These are phyloP conservation scores for Phytophthora colocasiae DNA, from an alignment of 352 stramenopile species.

Conservation along the genomic window DNA sequence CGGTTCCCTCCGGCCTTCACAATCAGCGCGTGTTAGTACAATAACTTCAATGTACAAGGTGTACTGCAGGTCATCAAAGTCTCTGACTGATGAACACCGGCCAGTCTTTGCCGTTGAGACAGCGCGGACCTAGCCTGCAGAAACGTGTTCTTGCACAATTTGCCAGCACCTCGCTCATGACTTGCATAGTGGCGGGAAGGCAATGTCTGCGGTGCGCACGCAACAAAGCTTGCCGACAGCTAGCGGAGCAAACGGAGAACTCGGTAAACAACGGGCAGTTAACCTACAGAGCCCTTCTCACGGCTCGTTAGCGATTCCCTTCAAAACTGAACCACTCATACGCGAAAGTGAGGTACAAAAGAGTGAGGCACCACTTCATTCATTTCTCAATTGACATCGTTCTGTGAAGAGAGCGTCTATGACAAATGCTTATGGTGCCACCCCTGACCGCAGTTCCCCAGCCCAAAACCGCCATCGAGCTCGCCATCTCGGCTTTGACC, in stretches of 20 bases:
- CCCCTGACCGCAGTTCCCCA: not conserved
- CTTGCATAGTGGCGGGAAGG: conserved; percentile 10
- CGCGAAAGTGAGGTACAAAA: conserved; percentile 4
- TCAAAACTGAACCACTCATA: conserved; percentile 11
- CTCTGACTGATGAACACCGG: conserved; percentile 15
- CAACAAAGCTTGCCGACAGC: conserved; percentile 6
- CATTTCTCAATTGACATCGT: conserved; percentile 15
- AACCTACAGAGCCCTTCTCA: conserved; percentile 13
- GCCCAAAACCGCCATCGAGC: conserved; percentile 3
- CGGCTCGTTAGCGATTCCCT: not conserved
- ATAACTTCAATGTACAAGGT: conserved; percentile 18
- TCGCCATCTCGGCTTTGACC: conserved; percentile 18
- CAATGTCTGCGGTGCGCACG: conserved; percentile 1
- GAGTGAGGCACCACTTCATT: not conserved
- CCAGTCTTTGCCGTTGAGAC: conserved; percentile 20
- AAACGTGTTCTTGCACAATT: conserved; percentile 10
- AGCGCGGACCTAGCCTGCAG: conserved; percentile 20
- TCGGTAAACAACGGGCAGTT: conserved; percentile 5
- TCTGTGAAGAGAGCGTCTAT: not conserved
- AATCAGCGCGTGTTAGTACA: conserved; percentile 8
- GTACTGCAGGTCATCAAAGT: conserved; percentile 5
- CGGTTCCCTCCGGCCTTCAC: not conserved
- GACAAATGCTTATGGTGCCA: conserved; percentile 13
- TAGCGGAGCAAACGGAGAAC: not conserved
- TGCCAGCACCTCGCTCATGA: not conserved